phyloP scores from a whole-genome alignment of 352 stramenopile species.

The Peronosclerospora sorghi region DNA sequence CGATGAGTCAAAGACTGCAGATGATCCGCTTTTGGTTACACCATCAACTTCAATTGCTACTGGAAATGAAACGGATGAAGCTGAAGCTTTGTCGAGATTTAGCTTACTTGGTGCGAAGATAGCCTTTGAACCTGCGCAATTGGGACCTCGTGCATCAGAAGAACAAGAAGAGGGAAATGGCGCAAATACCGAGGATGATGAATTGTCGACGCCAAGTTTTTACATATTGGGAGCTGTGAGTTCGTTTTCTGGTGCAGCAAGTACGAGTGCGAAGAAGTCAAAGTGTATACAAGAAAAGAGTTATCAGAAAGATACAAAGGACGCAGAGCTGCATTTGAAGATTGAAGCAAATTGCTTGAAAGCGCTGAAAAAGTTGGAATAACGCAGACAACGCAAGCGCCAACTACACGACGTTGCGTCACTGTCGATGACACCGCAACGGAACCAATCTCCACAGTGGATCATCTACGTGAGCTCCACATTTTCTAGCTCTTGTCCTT shows the following conservation, averaged over 20 bases:
- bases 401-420: no score
- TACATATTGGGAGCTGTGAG: slow-evolving; percentile 6
- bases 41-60: not conserved
- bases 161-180: slow-evolving; percentile 1
- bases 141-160: not conserved
- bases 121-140: slow-evolving; percentile 4
- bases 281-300: not conserved
- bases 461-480: slow-evolving; percentile 21
- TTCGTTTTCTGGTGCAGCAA: not conserved
- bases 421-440: no score
- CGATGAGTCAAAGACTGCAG: no score
- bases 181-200: not conserved
- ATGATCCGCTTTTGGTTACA: not conserved
- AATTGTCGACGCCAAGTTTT: slow-evolving; percentile 13
- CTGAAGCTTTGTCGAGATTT: slow-evolving; percentile 18
- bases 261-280: not conserved
- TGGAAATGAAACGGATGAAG: slow-evolving; percentile 8
- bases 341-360: slow-evolving; percentile 60
- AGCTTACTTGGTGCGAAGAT: slow-evolving; percentile 10
- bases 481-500: slow-evolving; percentile 20
- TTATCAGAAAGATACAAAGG: not conserved
- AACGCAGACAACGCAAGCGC: slow-evolving; percentile 21
- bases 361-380: slow-evolving; percentile 45
- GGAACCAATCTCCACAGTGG: no score
- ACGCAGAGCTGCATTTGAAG: slow-evolving; percentile 25